Percentiles rank a stretch among this genome's conserved stretches.
Evolutionary conservation across 345 rosid genomes (phyloP).

Genomic region (Hibiscus trionum): DNA sequence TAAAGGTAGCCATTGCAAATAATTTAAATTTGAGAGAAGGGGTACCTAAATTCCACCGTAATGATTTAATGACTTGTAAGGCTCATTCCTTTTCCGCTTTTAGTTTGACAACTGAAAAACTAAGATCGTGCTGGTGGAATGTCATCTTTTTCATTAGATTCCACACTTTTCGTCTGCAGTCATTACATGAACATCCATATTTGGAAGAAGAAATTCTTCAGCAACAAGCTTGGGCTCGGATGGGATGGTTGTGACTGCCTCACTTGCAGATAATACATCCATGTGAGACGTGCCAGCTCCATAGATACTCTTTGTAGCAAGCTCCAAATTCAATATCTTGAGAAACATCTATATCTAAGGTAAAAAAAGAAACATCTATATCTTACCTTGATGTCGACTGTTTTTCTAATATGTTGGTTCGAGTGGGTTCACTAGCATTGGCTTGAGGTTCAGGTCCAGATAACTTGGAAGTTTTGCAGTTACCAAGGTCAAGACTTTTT

Average conservation of each 20-base stretch:
- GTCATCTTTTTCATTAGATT: not conserved
- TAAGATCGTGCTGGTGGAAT: not conserved
- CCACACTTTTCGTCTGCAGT: not conserved
- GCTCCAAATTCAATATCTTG: not conserved
- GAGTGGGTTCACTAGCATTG: not conserved
- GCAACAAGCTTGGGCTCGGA: not conserved
- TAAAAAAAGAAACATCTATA: not conserved
- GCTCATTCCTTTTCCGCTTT: not conserved
- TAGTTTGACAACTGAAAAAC: not conserved
- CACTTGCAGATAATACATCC: not conserved
- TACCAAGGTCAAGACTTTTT: not conserved
- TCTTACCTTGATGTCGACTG: not conserved
- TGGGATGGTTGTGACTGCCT: not conserved
- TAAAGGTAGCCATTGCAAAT: too few relatives aligned
- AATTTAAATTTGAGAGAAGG: too few relatives aligned
- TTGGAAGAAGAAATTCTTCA: not conserved
- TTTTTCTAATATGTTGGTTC: too few relatives aligned
- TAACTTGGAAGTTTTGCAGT: not conserved
- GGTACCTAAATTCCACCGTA: too few relatives aligned
- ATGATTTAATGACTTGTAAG: not conserved
- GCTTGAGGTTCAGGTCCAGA: not conserved
- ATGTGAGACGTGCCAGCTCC: not conserved
- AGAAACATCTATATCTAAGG: not conserved
- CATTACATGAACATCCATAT: not conserved
- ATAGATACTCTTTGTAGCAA: not conserved